Conservation (phyloP, 441 rosid species). For the Erodium trifolium region DNA sequence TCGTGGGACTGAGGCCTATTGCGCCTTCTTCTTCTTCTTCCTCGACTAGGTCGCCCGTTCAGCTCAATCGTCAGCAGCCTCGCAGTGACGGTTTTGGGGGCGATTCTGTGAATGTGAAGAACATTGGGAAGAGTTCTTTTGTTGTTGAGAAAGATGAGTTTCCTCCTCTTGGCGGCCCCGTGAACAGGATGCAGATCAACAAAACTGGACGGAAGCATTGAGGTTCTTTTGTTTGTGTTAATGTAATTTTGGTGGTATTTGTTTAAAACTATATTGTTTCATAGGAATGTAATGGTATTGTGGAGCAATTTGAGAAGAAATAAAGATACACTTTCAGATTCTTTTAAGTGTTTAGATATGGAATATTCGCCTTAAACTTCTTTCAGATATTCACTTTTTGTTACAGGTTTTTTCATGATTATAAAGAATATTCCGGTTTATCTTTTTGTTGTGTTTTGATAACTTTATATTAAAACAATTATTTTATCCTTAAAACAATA, state of each 20-base stretch:
- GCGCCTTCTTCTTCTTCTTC: slow-evolving; percentile 16
- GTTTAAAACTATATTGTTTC: neutral
- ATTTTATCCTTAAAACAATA: too few relatives aligned
- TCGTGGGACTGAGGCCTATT: slow-evolving; percentile 20
- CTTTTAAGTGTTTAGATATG: neutral
- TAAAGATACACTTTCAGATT: neutral
- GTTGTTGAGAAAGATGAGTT: neutral
- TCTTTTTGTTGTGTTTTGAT: too few relatives aligned
- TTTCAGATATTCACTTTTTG: too few relatives aligned
- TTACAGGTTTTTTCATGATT: too few relatives aligned
- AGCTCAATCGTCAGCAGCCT: slow-evolving; percentile 7
- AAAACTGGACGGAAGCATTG: neutral
- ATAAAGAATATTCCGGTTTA: too few relatives aligned
- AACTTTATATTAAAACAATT: too few relatives aligned
- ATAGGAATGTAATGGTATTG: neutral
- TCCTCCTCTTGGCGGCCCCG: neutral
- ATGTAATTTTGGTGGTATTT: neutral
- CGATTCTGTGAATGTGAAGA: too few relatives aligned
- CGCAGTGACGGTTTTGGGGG: neutral
- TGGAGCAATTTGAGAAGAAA: neutral
- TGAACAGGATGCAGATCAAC: neutral
- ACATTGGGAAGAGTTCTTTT: neutral
- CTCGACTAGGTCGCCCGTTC: neutral
- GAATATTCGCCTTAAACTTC: too few relatives aligned
- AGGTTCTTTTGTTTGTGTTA: neutral